A percentile compares a stretch with the other conserved stretches of the same genome.
Conservation (phyloP, 306 rosid genomes). For the Quercus dentata region DNA sequence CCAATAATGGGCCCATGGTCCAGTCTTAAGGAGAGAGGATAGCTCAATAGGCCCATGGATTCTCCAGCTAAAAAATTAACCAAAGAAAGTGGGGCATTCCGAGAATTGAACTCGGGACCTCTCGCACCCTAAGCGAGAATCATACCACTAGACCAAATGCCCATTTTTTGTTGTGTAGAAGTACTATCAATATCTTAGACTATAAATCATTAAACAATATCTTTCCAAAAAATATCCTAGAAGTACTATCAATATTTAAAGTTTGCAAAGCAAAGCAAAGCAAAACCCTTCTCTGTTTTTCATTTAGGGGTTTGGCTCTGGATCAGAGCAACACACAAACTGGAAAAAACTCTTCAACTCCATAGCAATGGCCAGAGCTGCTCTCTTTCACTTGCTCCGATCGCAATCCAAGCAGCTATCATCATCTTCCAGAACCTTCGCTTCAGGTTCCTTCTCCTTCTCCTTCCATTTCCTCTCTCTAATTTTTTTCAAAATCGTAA, state of each 20-base stretch:
- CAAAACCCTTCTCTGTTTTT: neutral
- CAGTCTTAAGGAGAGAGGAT: too few species aligned
- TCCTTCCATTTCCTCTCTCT: neutral
- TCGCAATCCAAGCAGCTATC: constrained; percentile 44
- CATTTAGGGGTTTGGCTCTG: neutral
- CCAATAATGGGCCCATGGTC: neutral
- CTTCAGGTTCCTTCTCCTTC: constrained; percentile 41
- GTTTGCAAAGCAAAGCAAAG: too few species aligned
- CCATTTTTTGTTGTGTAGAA: neutral
- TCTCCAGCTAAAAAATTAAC: neutral
- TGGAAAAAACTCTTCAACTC: too few species aligned
- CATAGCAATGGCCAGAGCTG: constrained; percentile 55
- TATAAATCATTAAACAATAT: too few species aligned
- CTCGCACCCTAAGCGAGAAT: constrained; percentile 59
- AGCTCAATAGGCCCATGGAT: neutral
- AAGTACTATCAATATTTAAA: too few species aligned
- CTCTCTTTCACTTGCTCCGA: constrained; percentile 54
- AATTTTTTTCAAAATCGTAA: too few species aligned
- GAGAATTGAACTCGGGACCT: constrained; percentile 67
- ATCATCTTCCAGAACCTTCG: constrained; percentile 4
- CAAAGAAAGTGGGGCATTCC: constrained; percentile 30
- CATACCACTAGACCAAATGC: constrained; percentile 54
- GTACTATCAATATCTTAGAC: too few species aligned
- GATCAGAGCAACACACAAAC: neutral
- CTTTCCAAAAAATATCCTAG: too few species aligned